These are phyloP conservation scores for Aegilops sharonensis DNA, from an alignment of 176 grass and related monocot genomes.

Conservation along the genomic window DNA sequence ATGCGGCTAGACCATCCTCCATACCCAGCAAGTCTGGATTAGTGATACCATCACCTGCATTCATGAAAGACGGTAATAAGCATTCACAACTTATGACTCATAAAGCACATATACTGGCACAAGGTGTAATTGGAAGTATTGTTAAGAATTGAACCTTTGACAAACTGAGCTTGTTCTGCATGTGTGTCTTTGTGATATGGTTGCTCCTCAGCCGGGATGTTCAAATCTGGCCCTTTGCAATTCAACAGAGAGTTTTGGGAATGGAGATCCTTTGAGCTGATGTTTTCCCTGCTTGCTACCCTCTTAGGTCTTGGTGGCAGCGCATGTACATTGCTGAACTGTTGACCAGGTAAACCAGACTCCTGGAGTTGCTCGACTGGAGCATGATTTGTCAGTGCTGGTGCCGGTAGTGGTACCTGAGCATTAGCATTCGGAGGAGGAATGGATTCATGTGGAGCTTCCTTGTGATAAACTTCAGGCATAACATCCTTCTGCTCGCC, in stretches of 20 bases:
- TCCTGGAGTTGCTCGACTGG: slow-evolving; percentile 51
- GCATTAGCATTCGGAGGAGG: slow-evolving; percentile 27
- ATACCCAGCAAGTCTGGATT: slow-evolving; percentile 58
- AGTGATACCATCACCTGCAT: slow-evolving; percentile 64
- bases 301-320: slow-evolving; percentile 82
- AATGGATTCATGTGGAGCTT: slow-evolving; percentile 42
- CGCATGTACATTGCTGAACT: slow-evolving; percentile 46
- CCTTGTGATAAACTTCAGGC: slow-evolving; percentile 43
- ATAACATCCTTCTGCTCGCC: slow-evolving; percentile 48
- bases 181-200: slow-evolving; percentile 38
- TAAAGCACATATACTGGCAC: background rate
- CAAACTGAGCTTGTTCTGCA: slow-evolving; percentile 37
- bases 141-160: slow-evolving; percentile 52
- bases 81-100: slow-evolving; percentile 17
- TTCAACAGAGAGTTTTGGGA: slow-evolving; percentile 42
- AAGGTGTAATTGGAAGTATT: slow-evolving; percentile 8
- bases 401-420: slow-evolving; percentile 39
- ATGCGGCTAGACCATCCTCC: slow-evolving; percentile 46
- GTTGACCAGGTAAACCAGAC: slow-evolving; percentile 44
- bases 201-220: slow-evolving; percentile 54
- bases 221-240: slow-evolving; percentile 75
- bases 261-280: slow-evolving; percentile 54
- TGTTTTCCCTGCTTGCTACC: slow-evolving; percentile 73
- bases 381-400: slow-evolving; percentile 29
- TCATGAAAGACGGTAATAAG: slow-evolving; percentile 27